Evolutionary conservation across 768 basidiomycete genomes (phyloP).

Genomic region (Trametes maxima): DNA sequence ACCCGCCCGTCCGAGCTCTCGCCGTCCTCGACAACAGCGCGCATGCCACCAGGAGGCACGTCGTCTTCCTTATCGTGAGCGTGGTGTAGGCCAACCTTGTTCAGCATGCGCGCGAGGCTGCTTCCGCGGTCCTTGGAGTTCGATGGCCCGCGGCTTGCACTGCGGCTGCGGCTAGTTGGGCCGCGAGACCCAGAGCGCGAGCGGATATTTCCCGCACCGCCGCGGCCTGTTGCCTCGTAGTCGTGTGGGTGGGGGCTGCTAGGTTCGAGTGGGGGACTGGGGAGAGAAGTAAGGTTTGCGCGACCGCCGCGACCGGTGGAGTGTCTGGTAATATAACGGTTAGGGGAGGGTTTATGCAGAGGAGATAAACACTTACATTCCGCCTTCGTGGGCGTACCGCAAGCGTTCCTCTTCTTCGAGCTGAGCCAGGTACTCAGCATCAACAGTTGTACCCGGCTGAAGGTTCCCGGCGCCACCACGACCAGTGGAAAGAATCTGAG

Average conservation of each 20-base stretch:
- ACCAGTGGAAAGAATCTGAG: conserved; percentile 51
- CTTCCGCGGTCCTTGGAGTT: conserved; percentile 20
- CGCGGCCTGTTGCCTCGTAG: conserved; percentile 54
- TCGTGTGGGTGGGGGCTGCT: conserved; percentile 22
- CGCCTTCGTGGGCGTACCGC: conserved; percentile 32
- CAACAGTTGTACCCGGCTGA: conserved; percentile 31
- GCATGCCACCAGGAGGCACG: background rate
- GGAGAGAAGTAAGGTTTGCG: conserved; percentile 53
- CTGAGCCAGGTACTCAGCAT: conserved; percentile 32
- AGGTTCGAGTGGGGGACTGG: conserved; percentile 28
- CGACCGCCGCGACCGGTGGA: conserved; percentile 71
- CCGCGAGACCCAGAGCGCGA: conserved; percentile 40
- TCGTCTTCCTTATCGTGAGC: conserved; percentile 4
- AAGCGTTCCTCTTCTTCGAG: conserved; percentile 40
- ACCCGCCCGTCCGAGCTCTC: background rate
- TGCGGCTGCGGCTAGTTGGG: conserved; percentile 21
- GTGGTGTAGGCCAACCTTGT: conserved; percentile 26
- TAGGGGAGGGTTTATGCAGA: background rate
- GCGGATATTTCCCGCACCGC: conserved; percentile 61
- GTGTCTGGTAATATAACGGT: conserved; percentile 44
- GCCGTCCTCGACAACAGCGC: background rate
- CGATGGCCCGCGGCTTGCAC: conserved; percentile 16
- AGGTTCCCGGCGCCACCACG: conserved; percentile 71
- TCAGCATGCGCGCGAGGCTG: conserved; percentile 24
- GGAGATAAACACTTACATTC: conserved; percentile 40